Base-by-base conservation (phyloP, 78 protist genomes). In the Dictyostelium discoideum region DNA sequence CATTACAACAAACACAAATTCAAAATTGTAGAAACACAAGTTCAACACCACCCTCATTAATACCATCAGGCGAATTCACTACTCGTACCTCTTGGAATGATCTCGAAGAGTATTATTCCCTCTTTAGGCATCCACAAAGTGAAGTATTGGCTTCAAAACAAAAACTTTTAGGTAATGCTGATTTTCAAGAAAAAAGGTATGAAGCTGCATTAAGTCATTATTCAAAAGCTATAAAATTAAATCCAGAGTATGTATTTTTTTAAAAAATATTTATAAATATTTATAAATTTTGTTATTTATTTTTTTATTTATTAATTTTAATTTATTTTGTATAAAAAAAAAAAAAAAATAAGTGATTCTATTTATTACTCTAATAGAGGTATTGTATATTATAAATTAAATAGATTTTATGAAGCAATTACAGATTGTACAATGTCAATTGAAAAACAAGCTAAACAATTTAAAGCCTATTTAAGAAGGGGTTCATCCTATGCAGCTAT, bases 401-500 rank as follows among this genome's bases (percentile, higher is more conserved):
- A 80, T 73, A 89, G 94, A 89, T 89, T 46, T 50, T 82, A 65
- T n/a, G 94, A 89, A n/a, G 94, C 94, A 11, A 89, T 89, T 40
- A 89, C 94, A 46, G 94, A 89, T 72, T 89, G 87, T 40, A 54
- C 94, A 14, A 81, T 89, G 48, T 80, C 94, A 3, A 89, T 89
- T n/a, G 94, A 89, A 18, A 82, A 82, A 46, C 94, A 89, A 72
- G 18, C 89, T 10, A 76, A 89, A 67, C 82, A 82, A 60, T 65
- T 89, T 54, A 89, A 89, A 73, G 94, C 87, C 1, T 89, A 82
- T 48, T n/a, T 89, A 18, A 80, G 94, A 82, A 80, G 94, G 50
- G 94, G 88, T 32, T 50, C 88, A 44, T 84, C 87, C 3, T 89
- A 72, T 67, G 24, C 79, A 24, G 87, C 94, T 0, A 89, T 89